Conservation (phyloP, 768 basidiomycete species). For the Lentinula edodes region DNA sequence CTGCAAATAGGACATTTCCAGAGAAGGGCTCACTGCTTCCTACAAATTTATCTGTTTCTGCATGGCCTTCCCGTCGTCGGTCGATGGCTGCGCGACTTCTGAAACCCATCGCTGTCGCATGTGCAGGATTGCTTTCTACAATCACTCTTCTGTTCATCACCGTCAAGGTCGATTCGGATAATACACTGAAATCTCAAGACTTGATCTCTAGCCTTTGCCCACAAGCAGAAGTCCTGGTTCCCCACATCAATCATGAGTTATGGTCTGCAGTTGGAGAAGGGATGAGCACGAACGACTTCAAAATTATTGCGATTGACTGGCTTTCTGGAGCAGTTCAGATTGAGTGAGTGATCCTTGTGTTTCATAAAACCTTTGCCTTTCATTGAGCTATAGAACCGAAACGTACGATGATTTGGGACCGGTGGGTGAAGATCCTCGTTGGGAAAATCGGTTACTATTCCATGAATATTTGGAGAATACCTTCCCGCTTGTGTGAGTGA, state of each 20-base stretch:
- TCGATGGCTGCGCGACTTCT: neutral
- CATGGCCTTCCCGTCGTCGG: neutral
- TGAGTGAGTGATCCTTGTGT: slow-evolving; percentile 22
- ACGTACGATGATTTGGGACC: slow-evolving; percentile 44
- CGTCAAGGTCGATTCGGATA: neutral
- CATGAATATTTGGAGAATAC: slow-evolving; percentile 32
- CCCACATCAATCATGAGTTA: slow-evolving; percentile 25
- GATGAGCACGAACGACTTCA: slow-evolving; percentile 29
- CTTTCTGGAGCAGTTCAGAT: slow-evolving; percentile 30
- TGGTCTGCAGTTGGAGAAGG: slow-evolving; percentile 25
- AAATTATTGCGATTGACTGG: slow-evolving; percentile 26
- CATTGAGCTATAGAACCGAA: slow-evolving; percentile 33
- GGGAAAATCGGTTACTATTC: slow-evolving; percentile 33
- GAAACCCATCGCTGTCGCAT: neutral
- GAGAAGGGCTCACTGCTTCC: neutral
- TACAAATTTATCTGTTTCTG: neutral
- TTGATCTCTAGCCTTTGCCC: slow-evolving; percentile 20
- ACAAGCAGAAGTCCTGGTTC: slow-evolving; percentile 26
- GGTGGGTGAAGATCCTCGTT: slow-evolving; percentile 42
- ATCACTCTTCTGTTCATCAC: neutral
- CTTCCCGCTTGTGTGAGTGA: slow-evolving; percentile 60
- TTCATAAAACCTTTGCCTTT: no score
- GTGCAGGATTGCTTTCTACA: neutral
- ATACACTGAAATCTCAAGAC: neutral
- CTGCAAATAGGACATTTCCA: neutral